Evolutionary conservation across 768 basidiomycete genomes (phyloP).

Genomic region (Boletus tylopilopsis): DNA sequence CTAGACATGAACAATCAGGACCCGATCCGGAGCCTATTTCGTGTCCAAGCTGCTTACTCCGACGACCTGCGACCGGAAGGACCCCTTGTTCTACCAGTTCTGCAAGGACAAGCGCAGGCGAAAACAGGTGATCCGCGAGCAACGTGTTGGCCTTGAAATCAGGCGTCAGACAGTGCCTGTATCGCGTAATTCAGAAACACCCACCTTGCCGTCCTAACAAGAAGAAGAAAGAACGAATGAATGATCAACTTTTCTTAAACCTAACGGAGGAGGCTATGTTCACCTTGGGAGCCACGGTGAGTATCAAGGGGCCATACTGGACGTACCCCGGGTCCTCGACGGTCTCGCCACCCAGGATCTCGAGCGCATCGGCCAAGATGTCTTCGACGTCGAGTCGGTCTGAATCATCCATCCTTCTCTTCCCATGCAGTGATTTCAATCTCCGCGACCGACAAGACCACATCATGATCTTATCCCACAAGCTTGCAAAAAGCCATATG

Average conservation of each 20-base stretch:
- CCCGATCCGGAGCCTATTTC: background rate
- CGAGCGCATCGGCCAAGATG: conserved; percentile 50
- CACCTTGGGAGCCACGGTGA: conserved; percentile 59
- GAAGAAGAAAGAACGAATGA: background rate
- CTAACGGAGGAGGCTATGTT: too few relatives aligned
- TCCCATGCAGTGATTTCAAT: too few relatives aligned
- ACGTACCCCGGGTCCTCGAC: conserved; percentile 43
- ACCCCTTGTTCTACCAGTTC: conserved; percentile 59
- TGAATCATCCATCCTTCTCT: conserved; percentile 12
- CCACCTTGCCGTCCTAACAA: conserved; percentile 57
- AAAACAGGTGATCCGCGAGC: conserved; percentile 71
- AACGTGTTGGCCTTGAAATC: conserved; percentile 58
- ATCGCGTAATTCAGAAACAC: conserved; percentile 17
- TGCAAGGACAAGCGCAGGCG: conserved; percentile 61
- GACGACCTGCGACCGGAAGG: conserved; percentile 39
- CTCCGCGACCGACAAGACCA: conserved; percentile 24
- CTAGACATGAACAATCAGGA: conserved; percentile 31
- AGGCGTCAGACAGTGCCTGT: background rate
- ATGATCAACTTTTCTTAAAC: background rate
- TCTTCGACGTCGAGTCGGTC: conserved; percentile 42
- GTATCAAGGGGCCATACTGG: conserved; percentile 48
- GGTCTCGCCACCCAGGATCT: conserved; percentile 45
- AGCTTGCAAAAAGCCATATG: background rate
- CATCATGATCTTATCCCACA: too few relatives aligned
- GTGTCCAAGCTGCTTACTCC: conserved; percentile 32